These are phyloP conservation scores for Mortierella alpina DNA, from an alignment of 192 early-diverging fungal species.

Conservation along the genomic window DNA sequence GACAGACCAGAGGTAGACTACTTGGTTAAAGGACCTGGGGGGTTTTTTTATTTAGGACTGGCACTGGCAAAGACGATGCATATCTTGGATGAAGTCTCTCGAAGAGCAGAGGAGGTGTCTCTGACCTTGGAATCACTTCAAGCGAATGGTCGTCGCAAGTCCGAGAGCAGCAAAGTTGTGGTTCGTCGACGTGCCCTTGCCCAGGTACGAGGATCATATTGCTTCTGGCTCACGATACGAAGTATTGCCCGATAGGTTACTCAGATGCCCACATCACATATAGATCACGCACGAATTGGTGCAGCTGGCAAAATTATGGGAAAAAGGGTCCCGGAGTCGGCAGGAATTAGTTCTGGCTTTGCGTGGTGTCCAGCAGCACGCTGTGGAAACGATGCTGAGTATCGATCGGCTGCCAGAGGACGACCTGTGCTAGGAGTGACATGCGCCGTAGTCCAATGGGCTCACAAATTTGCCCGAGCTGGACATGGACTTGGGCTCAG, in stretches of 20 bases:
- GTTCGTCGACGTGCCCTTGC: slow-evolving; percentile 22
- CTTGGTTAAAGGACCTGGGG: neutral
- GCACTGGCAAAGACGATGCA: slow-evolving; percentile 56
- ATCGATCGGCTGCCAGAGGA: neutral
- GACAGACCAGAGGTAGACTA: neutral
- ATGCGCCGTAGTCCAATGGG: neutral
- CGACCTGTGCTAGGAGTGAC: neutral
- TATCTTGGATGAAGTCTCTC: slow-evolving; percentile 35
- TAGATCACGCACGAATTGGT: slow-evolving; percentile 26
- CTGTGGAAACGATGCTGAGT: slow-evolving; percentile 9
- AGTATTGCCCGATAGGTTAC: neutral
- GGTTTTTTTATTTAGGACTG: slow-evolving; percentile 49
- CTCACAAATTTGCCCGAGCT: too few species aligned
- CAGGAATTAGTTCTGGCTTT: slow-evolving; percentile 1
- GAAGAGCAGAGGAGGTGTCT: slow-evolving; percentile 51
- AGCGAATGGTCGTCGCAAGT: slow-evolving; percentile 19
- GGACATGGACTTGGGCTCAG: too few species aligned
- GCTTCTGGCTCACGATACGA: neutral
- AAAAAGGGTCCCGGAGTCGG: neutral
- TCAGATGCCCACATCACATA: neutral
- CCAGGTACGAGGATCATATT: slow-evolving; percentile 1
- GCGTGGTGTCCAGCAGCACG: slow-evolving; percentile 12
- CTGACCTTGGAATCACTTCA: slow-evolving; percentile 36
- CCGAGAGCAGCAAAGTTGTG: slow-evolving; percentile 30
- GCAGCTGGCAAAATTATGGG: slow-evolving; percentile 6